Conservation (phyloP, 2,329 filamentous ascomycete species). For the Fonsecaea nubica region DNA sequence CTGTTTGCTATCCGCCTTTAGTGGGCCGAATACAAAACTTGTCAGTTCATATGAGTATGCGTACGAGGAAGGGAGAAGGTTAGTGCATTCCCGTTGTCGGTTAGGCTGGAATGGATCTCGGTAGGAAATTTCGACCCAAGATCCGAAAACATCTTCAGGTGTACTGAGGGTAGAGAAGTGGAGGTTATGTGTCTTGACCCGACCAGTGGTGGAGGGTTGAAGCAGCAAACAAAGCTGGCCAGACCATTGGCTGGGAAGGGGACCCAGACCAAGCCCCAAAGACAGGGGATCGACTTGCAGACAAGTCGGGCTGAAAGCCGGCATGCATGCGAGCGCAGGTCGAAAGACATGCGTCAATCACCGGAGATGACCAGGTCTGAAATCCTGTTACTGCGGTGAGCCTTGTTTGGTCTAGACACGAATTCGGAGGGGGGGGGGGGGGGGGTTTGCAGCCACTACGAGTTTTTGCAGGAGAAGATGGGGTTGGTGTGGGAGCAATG, state of each 20-base stretch:
- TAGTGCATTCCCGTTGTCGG: not conserved
- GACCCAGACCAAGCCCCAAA: conserved; percentile 14
- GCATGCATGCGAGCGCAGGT: conserved; percentile 8
- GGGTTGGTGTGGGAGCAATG: not conserved
- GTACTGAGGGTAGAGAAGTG: conserved; percentile 8
- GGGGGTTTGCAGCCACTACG: not conserved
- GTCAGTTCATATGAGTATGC: not conserved
- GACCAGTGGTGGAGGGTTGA: conserved; percentile 13
- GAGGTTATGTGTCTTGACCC: conserved; percentile 15
- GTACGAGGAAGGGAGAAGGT: not conserved
- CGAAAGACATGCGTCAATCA: conserved; percentile 1
- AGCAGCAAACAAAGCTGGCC: conserved; percentile 25
- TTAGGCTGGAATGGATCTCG: conserved; percentile 5
- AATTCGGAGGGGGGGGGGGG: not conserved
- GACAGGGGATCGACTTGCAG: conserved; percentile 13
- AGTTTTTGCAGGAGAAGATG: not conserved
- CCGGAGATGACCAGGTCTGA: conserved; percentile 3
- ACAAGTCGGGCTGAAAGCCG: not conserved
- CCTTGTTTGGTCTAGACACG: conserved; percentile 7
- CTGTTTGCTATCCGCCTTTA: not conserved
- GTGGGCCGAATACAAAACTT: not conserved
- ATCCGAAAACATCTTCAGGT: conserved; percentile 1
- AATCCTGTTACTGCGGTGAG: not conserved
- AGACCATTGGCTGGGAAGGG: conserved; percentile 18
- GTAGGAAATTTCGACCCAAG: not conserved